A percentile compares a stretch with the other conserved stretches of the same genome.
Evolutionary conservation across 2,329 filamentous ascomycete genomes (phyloP).

Genomic region (Grosmannia huntii): DNA sequence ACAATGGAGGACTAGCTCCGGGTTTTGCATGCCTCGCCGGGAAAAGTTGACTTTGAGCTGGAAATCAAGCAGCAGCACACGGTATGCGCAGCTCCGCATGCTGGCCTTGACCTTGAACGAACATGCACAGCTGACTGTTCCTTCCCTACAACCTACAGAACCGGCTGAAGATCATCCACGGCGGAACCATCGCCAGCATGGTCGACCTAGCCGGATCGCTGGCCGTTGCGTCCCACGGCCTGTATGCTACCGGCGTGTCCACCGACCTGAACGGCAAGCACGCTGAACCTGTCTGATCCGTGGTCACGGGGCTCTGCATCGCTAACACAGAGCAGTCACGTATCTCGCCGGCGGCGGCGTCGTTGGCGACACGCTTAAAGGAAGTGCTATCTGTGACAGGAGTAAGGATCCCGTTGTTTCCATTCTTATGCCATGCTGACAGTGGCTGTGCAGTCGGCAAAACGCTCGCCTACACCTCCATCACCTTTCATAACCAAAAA

Average conservation of each 20-base stretch:
- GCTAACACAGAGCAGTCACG: conserved; percentile 32
- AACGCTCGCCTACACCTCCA: conserved; percentile 47
- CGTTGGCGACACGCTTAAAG: conserved; percentile 42
- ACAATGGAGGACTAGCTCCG: conserved; percentile 38
- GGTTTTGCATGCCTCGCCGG: conserved; percentile 49
- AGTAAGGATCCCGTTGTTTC: conserved; percentile 24
- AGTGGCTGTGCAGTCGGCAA: conserved; percentile 38
- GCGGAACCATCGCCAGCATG: conserved; percentile 67
- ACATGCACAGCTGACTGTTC: neutral
- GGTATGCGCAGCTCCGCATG: conserved; percentile 27
- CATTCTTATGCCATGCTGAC: neutral
- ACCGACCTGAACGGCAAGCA: conserved; percentile 49
- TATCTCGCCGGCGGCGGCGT: conserved; percentile 47
- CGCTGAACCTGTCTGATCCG: neutral
- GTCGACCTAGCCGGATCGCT: conserved; percentile 54
- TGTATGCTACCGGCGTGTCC: conserved; percentile 51
- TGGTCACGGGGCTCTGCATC: neutral
- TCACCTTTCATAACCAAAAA: conserved; percentile 45
- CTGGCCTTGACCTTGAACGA: neutral
- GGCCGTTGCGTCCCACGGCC: conserved; percentile 50
- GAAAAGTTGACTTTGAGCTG: conserved; percentile 63
- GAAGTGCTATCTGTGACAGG: conserved; percentile 47
- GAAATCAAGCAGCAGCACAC: conserved; percentile 65
- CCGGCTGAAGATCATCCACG: conserved; percentile 62
- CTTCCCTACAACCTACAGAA: conserved; percentile 40